A percentile compares a stretch with the other conserved stretches of the same genome.
Evolutionary conservation across 2,329 filamentous ascomycete genomes (phyloP).

Genomic region (Sclerotinia spermophila): DNA sequence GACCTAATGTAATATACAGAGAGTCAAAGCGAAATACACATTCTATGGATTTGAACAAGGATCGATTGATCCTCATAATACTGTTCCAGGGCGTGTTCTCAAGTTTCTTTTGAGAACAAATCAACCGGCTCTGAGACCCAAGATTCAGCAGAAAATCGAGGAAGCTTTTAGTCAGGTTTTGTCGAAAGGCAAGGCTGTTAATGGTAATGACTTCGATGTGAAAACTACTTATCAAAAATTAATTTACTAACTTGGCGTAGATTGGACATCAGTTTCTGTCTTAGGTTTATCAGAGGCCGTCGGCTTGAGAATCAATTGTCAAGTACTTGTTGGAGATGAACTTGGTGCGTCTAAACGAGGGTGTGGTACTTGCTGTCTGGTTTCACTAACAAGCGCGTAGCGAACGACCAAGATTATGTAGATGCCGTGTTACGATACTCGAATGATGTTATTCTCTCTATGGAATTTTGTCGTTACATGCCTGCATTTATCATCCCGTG

Average conservation of each 20-base stretch:
- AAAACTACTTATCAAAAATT: too few relatives aligned
- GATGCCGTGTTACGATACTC: background rate
- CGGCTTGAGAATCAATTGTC: background rate
- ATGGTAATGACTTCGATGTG: background rate
- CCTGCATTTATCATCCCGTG: background rate
- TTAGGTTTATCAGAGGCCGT: background rate
- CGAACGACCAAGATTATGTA: background rate
- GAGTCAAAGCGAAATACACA: background rate
- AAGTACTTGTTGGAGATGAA: background rate
- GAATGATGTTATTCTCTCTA: background rate
- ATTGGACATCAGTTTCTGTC: slow-evolving; percentile 1
- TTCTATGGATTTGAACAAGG: background rate
- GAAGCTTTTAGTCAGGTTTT: background rate
- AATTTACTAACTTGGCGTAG: background rate
- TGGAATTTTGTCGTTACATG: slow-evolving; percentile 4
- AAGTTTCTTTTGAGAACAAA: background rate
- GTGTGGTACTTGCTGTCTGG: background rate
- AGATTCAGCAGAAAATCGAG: background rate
- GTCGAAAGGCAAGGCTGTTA: background rate
- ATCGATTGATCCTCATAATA: background rate
- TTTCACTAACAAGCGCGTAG: background rate
- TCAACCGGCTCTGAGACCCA: background rate
- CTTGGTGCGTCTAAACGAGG: background rate
- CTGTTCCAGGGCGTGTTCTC: background rate
- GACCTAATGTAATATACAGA: background rate